Base-by-base conservation (phyloP, 148 eudicot genomes). In the Dysphania ambrosioides region DNA sequence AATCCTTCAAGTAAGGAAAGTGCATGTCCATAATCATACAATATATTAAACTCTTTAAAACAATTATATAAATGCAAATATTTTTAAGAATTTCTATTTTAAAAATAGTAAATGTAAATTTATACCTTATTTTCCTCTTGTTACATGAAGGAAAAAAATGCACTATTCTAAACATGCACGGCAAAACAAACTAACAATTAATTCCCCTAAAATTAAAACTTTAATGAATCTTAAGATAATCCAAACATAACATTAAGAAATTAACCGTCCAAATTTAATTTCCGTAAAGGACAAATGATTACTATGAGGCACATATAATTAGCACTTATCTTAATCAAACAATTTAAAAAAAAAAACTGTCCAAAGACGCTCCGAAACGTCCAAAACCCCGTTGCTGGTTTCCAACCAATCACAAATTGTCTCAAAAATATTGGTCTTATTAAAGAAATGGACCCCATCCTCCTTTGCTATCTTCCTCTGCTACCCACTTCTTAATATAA, bases 321-420 rank as follows among this genome's bases (percentile, higher is more conserved):
- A 57, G 6, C 18, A 59, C 51, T 72, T 53, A 56, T 23, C 15
- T 47, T 65, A 38, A 75, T 49, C 15, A 75, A 61, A 60, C 3
- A 51, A 40, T 15, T 35, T 3, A 36, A 56, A 15, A 30, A 76
- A 11, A 70, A 34, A n/a, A 70, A 77, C n/a, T 61, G 38, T 47
- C 36, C 60, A 61, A 77, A 71, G 6, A 68, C 74, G 56, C 42
- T 47, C 80, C 75, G 32, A 72, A 72, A 66, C 72, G 72, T 66
- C 76, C 80, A 78, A 78, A 78, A 72, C 57, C 34, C 57, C 34
- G 49, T 49, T 77, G 75, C 30, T 72, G 69, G 75, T 71, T 72
- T 64, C 71, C 76, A 55, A 78, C 76, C 67, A 62, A 71, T 62
- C 68, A 66, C 57, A 72, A 53, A 57, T 76, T 68, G 30, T 34